Base-by-base conservation (phyloP, 1,284 basidiomycete genomes). In the Veloporphyrellus conicus region DNA sequence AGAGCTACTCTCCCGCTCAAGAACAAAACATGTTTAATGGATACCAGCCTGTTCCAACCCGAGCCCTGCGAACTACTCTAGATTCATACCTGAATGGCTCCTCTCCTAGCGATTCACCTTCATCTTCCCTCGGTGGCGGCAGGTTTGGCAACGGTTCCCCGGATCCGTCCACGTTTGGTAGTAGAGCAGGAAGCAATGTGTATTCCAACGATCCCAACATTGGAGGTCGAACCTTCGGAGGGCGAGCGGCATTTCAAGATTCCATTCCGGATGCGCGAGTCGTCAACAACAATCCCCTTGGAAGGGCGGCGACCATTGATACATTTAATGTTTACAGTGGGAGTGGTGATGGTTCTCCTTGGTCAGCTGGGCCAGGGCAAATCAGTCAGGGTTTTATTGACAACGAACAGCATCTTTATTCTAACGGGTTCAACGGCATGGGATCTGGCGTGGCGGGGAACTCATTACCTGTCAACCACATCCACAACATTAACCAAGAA, bases 71-170 rank as follows among this genome's bases (percentile, higher is more conserved):
- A 41, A 74, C 77, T 23, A 76, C 81, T 15, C 59, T 87, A 47
- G 84, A 88, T 58, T 72, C 77, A 1, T 82, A 79, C 60, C 49
- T 79, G 36, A 71, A 69, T 36, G 69, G 71, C 36, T 71, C 73
- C 18, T 79, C 82, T 28, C 71, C 76, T 27, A 76, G 81, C 11
- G 81, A 82, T 54, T 87, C 85, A 14, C 83, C 84, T 2, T 75
- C 82, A 3, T 87, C 86, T 1, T 84, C 84, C 3, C 76, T 85
- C 40, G 77, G 81, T 53, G 76, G 70, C 38, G 78, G 76, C 22
- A 69, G 79, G 53, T 83, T 83, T 57, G 71, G 74, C 44, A 77
- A 80, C 56, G 74, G 72, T n/a, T 86, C 85, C 28, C 84, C 86
- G 0, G 86, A 87, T 63, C 74, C 77, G n/a, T 61, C 73, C 20